These are phyloP conservation scores for Cucumis hystrix DNA, from an alignment of 306 rosid genomes.

Conservation along the genomic window DNA sequence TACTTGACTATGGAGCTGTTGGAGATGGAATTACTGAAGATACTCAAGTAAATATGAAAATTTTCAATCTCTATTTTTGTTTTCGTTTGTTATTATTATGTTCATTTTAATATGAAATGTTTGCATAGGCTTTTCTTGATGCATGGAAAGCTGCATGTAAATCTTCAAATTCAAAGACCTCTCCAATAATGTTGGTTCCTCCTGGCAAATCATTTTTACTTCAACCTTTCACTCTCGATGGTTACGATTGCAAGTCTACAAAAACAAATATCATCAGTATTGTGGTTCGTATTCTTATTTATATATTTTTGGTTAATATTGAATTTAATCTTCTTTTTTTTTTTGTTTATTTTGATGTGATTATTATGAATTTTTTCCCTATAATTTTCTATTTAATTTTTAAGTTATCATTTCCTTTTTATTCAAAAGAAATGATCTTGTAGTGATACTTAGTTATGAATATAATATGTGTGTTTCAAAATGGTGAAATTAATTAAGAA, in stretches of 20 bases:
- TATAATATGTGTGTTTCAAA: too few species aligned
- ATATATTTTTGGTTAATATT: too few species aligned
- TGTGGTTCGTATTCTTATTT: not conserved
- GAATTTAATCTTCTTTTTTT: too few species aligned
- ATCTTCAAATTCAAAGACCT: not conserved
- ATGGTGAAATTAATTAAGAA: too few species aligned
- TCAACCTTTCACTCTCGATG: constrained; percentile 1
- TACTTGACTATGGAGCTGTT: not conserved
- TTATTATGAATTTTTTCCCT: too few species aligned
- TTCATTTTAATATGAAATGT: not conserved
- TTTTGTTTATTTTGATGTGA: too few species aligned
- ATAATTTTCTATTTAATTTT: too few species aligned
- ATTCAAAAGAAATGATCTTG: too few species aligned
- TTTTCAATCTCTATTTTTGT: not conserved
- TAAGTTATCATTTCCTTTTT: too few species aligned
- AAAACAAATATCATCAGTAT: not conserved
- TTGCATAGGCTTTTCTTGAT: not conserved
- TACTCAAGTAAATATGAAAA: not conserved
- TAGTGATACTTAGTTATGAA: too few species aligned
- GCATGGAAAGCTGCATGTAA: constrained; percentile 8
- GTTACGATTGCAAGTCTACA: not conserved
- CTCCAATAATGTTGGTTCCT: not conserved
- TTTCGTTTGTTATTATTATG: too few species aligned
- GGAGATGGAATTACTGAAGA: not conserved
- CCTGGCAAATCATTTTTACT: not conserved